A percentile compares a stretch with the other conserved stretches of the same genome.
Conservation (phyloP, 306 rosid genomes). For the Hylodesmum podocarpum region DNA sequence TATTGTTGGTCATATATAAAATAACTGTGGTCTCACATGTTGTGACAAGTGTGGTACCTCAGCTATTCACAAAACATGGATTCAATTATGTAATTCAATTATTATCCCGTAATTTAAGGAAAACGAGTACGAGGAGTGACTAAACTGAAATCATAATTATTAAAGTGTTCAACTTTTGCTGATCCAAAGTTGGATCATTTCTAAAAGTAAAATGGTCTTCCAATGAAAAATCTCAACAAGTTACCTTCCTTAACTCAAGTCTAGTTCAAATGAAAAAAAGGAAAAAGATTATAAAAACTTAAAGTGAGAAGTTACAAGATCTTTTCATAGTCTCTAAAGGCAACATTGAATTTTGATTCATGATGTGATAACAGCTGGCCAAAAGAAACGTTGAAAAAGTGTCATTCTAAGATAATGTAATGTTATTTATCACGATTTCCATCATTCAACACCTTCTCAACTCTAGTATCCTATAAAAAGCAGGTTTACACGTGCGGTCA, state of each 20-base stretch:
- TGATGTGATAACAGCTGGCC: constrained; percentile 34
- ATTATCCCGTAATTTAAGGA: constrained; percentile 9
- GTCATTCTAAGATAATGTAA: constrained; percentile 18
- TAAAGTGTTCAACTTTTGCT: constrained; percentile 9
- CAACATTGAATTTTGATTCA: constrained; percentile 6
- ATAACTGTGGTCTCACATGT: not conserved
- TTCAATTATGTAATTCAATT: not conserved
- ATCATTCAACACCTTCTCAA: constrained; percentile 30
- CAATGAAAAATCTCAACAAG: constrained; percentile 3
- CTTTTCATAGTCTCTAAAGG: constrained; percentile 27
- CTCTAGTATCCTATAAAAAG: constrained; percentile 17
- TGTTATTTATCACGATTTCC: constrained; percentile 35
- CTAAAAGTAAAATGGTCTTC: not conserved
- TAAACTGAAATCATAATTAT: not conserved
- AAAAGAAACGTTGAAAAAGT: constrained; percentile 31
- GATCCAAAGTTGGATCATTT: constrained; percentile 26
- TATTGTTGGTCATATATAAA: constrained; percentile 12
- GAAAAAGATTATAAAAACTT: not conserved
- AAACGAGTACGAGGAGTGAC: not conserved
- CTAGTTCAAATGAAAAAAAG: constrained; percentile 25
- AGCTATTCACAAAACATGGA: not conserved
- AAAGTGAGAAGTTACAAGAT: constrained; percentile 22
- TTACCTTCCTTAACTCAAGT: constrained; percentile 26
- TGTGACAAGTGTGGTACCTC: not conserved
- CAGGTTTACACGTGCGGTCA: constrained; percentile 48